Evolutionary conservation across 371 early-diverging fungal genomes (phyloP).

Genomic region (Mucor irregularis): DNA sequence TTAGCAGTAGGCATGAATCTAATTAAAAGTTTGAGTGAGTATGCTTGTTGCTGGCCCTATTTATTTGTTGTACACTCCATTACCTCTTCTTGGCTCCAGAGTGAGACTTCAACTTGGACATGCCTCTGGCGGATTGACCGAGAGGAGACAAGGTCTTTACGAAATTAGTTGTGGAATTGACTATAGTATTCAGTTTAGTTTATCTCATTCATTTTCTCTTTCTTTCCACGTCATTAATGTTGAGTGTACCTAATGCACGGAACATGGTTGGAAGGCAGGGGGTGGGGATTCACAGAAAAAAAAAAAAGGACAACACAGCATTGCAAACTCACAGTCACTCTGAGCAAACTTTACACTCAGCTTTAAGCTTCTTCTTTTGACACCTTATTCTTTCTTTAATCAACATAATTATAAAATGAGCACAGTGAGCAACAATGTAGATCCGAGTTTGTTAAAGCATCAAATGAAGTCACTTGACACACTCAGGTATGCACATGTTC

Average conservation of each 20-base stretch:
- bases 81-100: conserved; percentile 56
- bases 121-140: conserved; percentile 39
- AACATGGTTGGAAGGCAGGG: conserved; percentile 17
- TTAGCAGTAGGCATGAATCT: conserved; percentile 49
- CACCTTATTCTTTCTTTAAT: not conserved
- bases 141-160: conserved; percentile 26
- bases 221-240: not conserved
- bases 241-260: conserved; percentile 14
- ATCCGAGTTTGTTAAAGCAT: conserved; percentile 4
- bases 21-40: not conserved
- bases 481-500: conserved; percentile 7
- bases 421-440: conserved; percentile 5
- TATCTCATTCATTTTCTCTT: not conserved
- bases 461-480: conserved; percentile 19
- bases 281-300: not conserved
- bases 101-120: conserved; percentile 54
- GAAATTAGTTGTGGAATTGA: conserved; percentile 14
- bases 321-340: conserved; percentile 1
- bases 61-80: no score
- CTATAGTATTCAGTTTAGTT: not conserved
- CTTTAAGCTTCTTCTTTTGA: no score
- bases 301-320: not conserved
- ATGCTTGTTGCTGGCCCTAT: not conserved
- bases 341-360: no score
- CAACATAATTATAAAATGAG: no score